Conservation (phyloP, 345 rosid species). For the Sisymbrium altissimum region DNA sequence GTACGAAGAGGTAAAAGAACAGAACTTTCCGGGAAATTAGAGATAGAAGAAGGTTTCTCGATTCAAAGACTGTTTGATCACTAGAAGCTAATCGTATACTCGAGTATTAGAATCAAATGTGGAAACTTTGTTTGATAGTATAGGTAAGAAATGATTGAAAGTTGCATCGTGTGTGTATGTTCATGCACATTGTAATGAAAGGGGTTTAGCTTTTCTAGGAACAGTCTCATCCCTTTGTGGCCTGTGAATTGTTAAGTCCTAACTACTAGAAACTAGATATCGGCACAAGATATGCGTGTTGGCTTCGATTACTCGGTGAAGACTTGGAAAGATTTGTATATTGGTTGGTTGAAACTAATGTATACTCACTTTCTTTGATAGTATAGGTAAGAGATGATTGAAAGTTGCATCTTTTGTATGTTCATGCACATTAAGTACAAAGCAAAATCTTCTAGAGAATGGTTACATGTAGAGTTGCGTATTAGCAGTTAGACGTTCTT, state of each 20-base stretch:
- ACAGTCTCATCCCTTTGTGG: background rate
- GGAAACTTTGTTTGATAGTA: background rate
- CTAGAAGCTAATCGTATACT: background rate
- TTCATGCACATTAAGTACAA: no score
- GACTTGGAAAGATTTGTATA: no score
- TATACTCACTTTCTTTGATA: no score
- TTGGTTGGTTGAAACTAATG: no score
- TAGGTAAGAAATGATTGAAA: background rate
- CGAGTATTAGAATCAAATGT: background rate
- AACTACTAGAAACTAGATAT: background rate
- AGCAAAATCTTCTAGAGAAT: no score
- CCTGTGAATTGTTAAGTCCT: background rate
- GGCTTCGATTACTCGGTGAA: no score
- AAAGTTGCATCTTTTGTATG: no score
- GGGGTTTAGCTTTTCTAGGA: background rate
- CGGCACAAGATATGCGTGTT: no score
- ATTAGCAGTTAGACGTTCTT: no score
- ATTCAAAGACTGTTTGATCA: background rate
- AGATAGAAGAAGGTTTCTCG: background rate
- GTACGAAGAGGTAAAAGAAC: constrained; percentile 88
- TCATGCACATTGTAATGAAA: background rate
- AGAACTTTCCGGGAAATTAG: background rate
- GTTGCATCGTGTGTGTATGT: background rate
- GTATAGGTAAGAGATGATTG: no score
- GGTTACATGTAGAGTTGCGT: no score